These are phyloP conservation scores for Rhizopus arrhizus DNA, from an alignment of 371 early-diverging fungal species.

Conservation along the genomic window DNA sequence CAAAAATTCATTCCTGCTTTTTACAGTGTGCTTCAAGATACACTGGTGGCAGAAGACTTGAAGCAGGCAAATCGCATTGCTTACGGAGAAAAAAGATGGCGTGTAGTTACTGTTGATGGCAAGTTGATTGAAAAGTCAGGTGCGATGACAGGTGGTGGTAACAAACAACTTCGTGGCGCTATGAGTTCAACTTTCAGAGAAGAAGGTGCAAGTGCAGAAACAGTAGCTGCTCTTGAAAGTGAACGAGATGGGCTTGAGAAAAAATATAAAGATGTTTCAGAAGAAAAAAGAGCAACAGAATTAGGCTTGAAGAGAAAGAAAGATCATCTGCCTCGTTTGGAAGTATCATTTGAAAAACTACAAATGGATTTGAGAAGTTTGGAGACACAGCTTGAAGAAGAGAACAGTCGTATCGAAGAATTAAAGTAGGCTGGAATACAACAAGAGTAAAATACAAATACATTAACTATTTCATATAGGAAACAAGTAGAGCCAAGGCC, in stretches of 20 bases:
- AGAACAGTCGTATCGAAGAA: slow-evolving; percentile 54
- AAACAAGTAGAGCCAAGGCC: slow-evolving; percentile 49
- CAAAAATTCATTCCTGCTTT: slow-evolving; percentile 81
- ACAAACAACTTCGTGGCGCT: slow-evolving; percentile 70
- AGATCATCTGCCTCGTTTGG: slow-evolving; percentile 63
- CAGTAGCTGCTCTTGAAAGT: slow-evolving; percentile 57
- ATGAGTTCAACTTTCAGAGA: slow-evolving; percentile 80
- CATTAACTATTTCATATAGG: slow-evolving; percentile 15
- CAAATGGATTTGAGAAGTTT: slow-evolving; percentile 75
- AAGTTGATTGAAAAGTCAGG: slow-evolving; percentile 96
- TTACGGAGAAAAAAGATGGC: slow-evolving; percentile 78
- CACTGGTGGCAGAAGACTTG: slow-evolving; percentile 89
- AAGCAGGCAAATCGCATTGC: slow-evolving; percentile 94
- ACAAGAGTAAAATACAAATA: not conserved
- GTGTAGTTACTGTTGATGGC: slow-evolving; percentile 98
- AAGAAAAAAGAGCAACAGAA: slow-evolving; percentile 56
- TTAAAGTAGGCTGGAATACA: slow-evolving; percentile 46
- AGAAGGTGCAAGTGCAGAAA: slow-evolving; percentile 62
- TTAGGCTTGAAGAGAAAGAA: slow-evolving; percentile 56
- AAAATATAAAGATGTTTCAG: slow-evolving; percentile 53
- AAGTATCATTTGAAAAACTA: slow-evolving; percentile 69
- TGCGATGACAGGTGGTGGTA: slow-evolving; percentile 97
- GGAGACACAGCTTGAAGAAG: slow-evolving; percentile 66
- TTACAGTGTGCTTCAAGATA: slow-evolving; percentile 90
- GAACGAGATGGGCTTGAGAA: slow-evolving; percentile 63